A percentile compares a stretch with the other conserved stretches of the same genome.
phyloP scores from a whole-genome alignment of 2,329 filamentous ascomycete genomes.

The Fusarium aywerte region DNA sequence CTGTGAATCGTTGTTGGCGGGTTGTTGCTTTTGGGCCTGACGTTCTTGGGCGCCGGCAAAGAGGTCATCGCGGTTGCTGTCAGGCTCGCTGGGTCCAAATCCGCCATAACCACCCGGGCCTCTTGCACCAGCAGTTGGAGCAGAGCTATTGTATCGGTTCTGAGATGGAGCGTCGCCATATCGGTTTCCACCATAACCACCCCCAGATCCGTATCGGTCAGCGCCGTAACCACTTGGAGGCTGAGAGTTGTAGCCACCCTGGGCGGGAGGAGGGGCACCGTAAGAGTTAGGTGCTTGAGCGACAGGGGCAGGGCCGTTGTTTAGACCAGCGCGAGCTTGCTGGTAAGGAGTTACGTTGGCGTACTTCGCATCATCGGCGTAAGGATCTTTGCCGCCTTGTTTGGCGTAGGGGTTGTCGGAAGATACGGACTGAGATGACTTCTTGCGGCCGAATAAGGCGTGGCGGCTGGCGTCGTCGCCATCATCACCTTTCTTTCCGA shows the following conservation, averaged over 20 bases:
- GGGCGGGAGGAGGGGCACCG: conserved; percentile 36
- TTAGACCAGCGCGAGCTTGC: conserved; percentile 54
- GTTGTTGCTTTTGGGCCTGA: conserved; percentile 54
- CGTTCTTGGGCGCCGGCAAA: conserved; percentile 68
- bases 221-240: conserved; percentile 61
- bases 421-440: conserved; percentile 57
- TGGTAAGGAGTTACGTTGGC: conserved; percentile 60
- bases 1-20: conserved; percentile 39
- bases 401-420: conserved; percentile 69
- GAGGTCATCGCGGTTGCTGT: conserved; percentile 70
- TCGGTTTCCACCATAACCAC: conserved; percentile 64
- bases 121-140: conserved; percentile 50
- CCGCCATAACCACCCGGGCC: conserved; percentile 71
- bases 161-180: conserved; percentile 65
- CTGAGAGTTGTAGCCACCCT: conserved; percentile 40
- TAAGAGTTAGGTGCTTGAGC: conserved; percentile 38
- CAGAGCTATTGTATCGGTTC: conserved; percentile 62
- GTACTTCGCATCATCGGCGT: conserved; percentile 60
- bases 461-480: conserved; percentile 60
- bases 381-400: conserved; percentile 63
- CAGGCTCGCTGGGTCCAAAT: conserved; percentile 61
- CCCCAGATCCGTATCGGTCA: conserved; percentile 60
- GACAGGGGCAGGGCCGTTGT: conserved; percentile 51
- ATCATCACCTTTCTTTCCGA: conserved; percentile 66
- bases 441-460: conserved; percentile 66